A percentile compares a stretch with the other conserved stretches of the same genome.
Evolutionary conservation across 768 basidiomycete genomes (phyloP).

Genomic region (Lentinula raphanica): DNA sequence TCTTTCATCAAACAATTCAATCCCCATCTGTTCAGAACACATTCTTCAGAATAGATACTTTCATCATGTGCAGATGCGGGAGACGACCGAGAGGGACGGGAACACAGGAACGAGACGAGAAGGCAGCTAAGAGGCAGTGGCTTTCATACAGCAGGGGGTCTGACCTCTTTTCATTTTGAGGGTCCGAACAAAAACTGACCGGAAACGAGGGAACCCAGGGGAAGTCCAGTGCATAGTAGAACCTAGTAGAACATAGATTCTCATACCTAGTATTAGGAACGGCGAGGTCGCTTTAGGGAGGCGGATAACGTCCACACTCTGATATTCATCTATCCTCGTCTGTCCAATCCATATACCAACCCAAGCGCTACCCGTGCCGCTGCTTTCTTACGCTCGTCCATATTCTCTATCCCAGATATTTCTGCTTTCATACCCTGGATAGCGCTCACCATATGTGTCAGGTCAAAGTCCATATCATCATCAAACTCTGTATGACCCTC

Average conservation of each 20-base stretch:
- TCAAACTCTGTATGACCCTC: constrained; percentile 16
- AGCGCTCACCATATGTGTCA: constrained; percentile 52
- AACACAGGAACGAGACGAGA: not conserved
- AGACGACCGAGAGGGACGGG: not conserved
- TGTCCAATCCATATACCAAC: constrained; percentile 61
- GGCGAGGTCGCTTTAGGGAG: not conserved
- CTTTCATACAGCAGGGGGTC: not conserved
- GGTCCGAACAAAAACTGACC: not conserved
- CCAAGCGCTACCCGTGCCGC: constrained; percentile 72
- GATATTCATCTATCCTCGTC: constrained; percentile 7
- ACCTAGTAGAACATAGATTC: not conserved
- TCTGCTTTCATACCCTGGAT: constrained; percentile 71
- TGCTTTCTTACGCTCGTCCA: constrained; percentile 57
- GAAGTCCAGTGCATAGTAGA: not conserved
- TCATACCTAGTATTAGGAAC: too few relatives aligned
- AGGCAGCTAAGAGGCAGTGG: not conserved
- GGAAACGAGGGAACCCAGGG: not conserved
- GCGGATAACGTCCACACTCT: not conserved
- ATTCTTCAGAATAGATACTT: not conserved
- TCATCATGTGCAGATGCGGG: not conserved
- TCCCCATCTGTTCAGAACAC: not conserved
- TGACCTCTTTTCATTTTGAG: not conserved
- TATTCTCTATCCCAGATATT: constrained; percentile 61
- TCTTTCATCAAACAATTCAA: not conserved
- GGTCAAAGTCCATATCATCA: constrained; percentile 51